Evolutionary conservation across 2,329 filamentous ascomycete species (phyloP).

Genomic region (Colletotrichum sp.): DNA sequence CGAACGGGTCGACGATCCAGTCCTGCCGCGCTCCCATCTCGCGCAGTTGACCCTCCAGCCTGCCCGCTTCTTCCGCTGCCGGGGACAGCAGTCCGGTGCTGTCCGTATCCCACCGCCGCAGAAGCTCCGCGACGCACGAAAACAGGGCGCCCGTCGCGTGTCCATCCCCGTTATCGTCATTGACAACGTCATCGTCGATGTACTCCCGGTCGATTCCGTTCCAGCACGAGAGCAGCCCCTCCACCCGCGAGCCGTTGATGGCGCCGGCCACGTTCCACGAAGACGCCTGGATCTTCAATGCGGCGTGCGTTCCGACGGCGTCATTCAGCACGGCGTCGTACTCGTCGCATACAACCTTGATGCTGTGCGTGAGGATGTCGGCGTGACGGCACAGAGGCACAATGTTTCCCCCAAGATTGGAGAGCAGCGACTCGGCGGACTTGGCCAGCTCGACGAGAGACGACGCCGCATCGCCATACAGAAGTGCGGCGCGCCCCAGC

Average conservation of each 20-base stretch:
- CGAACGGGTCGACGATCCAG: not conserved
- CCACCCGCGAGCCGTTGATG: not conserved
- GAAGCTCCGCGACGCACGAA: not conserved
- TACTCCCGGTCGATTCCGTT: not conserved
- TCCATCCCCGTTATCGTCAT: not conserved
- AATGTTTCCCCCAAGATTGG: not conserved
- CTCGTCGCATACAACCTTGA: not conserved
- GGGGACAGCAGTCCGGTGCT: not conserved
- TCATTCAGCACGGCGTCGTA: not conserved
- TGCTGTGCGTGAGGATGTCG: not conserved
- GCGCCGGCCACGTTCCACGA: not conserved
- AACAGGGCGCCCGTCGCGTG: not conserved
- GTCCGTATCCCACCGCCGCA: not conserved
- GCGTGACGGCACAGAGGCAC: not conserved
- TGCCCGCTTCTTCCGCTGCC: not conserved
- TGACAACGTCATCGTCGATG: not conserved
- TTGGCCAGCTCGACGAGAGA: not conserved
- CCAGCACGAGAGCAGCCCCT: not conserved
- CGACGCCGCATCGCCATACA: not conserved
- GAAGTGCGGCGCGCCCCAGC: not conserved
- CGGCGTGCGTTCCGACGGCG: not conserved
- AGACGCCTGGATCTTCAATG: not conserved
- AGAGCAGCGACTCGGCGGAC: not conserved
- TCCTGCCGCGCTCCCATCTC: not conserved
- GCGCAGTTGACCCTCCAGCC: not conserved